phyloP scores from a whole-genome alignment of 2,329 filamentous ascomycete species.

The Diaporthe nobilis region DNA sequence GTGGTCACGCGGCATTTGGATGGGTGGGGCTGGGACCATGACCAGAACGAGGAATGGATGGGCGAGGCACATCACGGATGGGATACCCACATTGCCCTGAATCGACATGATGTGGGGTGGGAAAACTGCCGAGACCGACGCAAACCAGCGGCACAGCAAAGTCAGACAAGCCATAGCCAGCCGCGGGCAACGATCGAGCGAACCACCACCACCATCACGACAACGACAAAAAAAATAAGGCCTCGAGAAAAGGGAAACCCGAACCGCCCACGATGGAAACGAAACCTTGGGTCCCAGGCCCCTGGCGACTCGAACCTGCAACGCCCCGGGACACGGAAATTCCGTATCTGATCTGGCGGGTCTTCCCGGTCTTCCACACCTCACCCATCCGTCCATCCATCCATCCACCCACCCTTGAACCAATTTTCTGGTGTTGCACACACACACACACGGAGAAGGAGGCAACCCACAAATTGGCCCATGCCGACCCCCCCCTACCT shows the following conservation, averaged over 20 bases:
- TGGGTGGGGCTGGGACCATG: slow-evolving; percentile 13
- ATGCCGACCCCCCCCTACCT: not conserved
- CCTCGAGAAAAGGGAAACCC: not conserved
- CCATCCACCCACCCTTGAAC: not conserved
- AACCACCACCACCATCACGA: not conserved
- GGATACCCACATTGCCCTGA: slow-evolving; percentile 21
- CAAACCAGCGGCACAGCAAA: not conserved
- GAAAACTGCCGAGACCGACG: slow-evolving; percentile 16
- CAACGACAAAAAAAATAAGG: no score
- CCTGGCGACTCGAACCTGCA: not conserved
- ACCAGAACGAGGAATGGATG: slow-evolving; percentile 9
- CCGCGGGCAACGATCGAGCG: not conserved
- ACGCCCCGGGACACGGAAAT: not conserved
- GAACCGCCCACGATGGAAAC: not conserved
- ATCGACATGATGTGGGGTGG: not conserved
- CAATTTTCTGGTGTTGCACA: not conserved
- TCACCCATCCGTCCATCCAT: slow-evolving; percentile 9
- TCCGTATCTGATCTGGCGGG: slow-evolving; percentile 6
- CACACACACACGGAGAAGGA: not conserved
- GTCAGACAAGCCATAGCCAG: not conserved
- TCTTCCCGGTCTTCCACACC: slow-evolving; percentile 15
- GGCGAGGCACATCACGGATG: slow-evolving; percentile 5
- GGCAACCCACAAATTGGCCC: slow-evolving; percentile 3
- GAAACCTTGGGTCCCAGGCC: not conserved
- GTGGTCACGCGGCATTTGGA: slow-evolving; percentile 4